Conservation (phyloP, 2,329 filamentous ascomycete genomes). For the Talaromyces pinophilus region DNA sequence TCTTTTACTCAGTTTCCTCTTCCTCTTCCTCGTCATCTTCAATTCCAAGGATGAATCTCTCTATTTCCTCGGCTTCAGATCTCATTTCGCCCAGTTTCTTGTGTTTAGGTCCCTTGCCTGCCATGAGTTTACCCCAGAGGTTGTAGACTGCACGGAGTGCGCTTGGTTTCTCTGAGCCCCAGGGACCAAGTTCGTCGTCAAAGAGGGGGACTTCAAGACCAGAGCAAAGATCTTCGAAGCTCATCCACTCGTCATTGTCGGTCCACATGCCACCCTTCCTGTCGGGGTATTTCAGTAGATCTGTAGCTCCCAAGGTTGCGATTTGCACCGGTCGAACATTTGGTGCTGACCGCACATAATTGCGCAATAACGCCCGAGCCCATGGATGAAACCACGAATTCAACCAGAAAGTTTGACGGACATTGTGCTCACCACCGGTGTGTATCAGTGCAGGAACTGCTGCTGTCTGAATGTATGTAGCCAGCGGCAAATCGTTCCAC, state of each 20-base stretch:
- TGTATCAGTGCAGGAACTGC: conserved; percentile 50
- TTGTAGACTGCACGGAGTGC: conserved; percentile 40
- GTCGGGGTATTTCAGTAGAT: conserved; percentile 53
- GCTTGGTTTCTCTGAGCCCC: conserved; percentile 40
- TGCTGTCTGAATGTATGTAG: conserved; percentile 52
- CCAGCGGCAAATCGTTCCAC: conserved; percentile 48
- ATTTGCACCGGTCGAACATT: conserved; percentile 46
- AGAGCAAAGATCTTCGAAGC: conserved; percentile 52
- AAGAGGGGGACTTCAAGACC: conserved; percentile 51
- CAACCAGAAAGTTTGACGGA: conserved; percentile 44
- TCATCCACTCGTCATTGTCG: conserved; percentile 51
- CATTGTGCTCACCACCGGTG: conserved; percentile 39
- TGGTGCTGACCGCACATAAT: conserved; percentile 48
- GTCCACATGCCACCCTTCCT: conserved; percentile 59
- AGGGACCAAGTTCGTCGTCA: conserved; percentile 48
- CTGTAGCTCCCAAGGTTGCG: conserved; percentile 49
- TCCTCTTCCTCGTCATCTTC: conserved; percentile 23
- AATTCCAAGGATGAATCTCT: conserved; percentile 19
- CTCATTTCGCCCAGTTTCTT: conserved; percentile 23
- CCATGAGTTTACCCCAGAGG: conserved; percentile 40
- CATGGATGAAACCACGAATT: conserved; percentile 54
- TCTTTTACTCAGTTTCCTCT: conserved; percentile 3
- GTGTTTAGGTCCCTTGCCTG: conserved; percentile 35
- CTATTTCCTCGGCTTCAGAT: conserved; percentile 23
- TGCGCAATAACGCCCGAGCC: conserved; percentile 53